Evolutionary conservation across 768 basidiomycete species (phyloP), one percentile per base, ranked within the genome.

Genomic region (Mycena albidolilacea): DNA sequence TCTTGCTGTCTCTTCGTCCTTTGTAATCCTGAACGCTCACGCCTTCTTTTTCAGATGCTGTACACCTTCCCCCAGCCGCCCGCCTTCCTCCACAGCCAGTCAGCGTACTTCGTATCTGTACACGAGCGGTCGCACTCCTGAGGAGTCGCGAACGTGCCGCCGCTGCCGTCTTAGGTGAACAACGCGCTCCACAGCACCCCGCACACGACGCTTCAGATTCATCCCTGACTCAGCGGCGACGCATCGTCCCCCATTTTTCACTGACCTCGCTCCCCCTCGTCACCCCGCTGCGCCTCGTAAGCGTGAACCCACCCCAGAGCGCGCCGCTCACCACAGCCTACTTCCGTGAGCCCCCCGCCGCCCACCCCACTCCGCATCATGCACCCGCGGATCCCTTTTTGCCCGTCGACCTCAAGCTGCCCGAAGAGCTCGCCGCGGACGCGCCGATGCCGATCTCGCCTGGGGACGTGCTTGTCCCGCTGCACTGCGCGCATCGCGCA

Each of bases 171-270:
- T 37, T 38, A 35, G 55, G 35, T 17, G 37, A 58, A 58, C 35
- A 35, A 7, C 30, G 23, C 12, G 35, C 21, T 38, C 55, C 37
- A 35, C 35, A 10, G 35, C 35, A 35, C 37, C 10, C 35, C 55
- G 55, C 55, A 58, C 35, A 21, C 55, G 14, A 14, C 37, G 17
- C 3, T 19, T 35, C 55, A 17, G 21, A 35, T 58, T 35, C 55
- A 58, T 17, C 55, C 55, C 35, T 58, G 37, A 37, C 55, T 58
- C 35, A 38, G 38, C 55, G 37, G 55, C 35, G 55, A 38, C 6
- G 35, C 50, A 52, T 9, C 54, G 54, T 55, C 54, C 30, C 54
- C 54, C 54, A 55, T 55, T 55, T 48, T 35, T 55, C 12, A 35
- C 54, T 55, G 54, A 1, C 54, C 54, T 55, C 30, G 54, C 54